Base-by-base conservation (phyloP, 495 filamentous ascomycete species). In the Aspergillus heteromorphus region DNA sequence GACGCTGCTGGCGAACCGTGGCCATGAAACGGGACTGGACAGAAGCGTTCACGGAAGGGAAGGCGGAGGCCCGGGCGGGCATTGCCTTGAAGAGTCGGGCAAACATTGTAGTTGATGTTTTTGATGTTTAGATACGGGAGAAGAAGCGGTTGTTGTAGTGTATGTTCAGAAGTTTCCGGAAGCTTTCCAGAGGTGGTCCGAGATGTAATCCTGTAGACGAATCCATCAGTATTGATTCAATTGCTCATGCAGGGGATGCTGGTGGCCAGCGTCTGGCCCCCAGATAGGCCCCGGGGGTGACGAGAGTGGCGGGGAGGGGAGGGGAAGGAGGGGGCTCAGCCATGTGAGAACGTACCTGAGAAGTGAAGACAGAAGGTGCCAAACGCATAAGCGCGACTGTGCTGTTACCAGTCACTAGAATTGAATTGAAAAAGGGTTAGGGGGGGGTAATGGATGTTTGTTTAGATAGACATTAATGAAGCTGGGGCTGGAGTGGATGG, bases 121-220 rank as follows among this genome's bases (percentile, higher is more conserved):
- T 54, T 20, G 34, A 54, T 40, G 41, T 55, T 42, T 48, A 49
- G 45, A 56, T 48, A 51, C 16, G 17, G 38, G 10, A 27, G 51
- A 11, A 9, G 31, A 51, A 16, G 40, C 25, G 23, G 19, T 31
- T n/a, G 40, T 31, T 57, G 45, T 42, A 54, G 21, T 49, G 60
- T 67, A 57, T 57, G 50, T 80, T 88, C 79, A 92, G 17, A 47
- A 62, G 75, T 87, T 89, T 61, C 81, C 82, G 61, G 83, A 86
- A 72, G 93, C 86, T 83, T 96, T 96, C 93, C 93, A 98, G 79
- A 98, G 85, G 79, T 98, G 93, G 83, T 96, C 92, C 87, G 90
- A 95, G 79, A 95, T 88, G 79, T 95, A 95, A 82, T 95, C 90
- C 90, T 93, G 66, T 50, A 58, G 53, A 38, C 57, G n/a, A 49